phyloP scores from a whole-genome alignment of 106 monocot genomes.

The Phalaenopsis equestris region DNA sequence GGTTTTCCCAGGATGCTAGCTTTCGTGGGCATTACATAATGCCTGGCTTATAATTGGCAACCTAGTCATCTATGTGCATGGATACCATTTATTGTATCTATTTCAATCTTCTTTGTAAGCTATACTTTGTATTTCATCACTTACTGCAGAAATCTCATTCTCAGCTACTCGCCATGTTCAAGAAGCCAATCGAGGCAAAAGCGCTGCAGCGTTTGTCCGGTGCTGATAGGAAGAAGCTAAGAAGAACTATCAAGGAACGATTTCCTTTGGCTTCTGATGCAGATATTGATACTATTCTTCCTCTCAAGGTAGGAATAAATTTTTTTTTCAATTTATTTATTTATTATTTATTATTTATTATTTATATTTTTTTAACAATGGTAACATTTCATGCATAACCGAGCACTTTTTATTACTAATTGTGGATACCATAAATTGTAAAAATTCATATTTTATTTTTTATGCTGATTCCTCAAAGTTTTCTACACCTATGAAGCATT shows the following conservation, averaged over 20 bases:
- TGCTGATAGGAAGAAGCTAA: slow-evolving; percentile 89
- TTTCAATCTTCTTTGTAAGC: not conserved
- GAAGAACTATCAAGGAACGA: slow-evolving; percentile 60
- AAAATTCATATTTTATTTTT: not conserved
- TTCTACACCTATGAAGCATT: not conserved
- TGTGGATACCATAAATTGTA: not conserved
- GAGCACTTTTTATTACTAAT: not conserved
- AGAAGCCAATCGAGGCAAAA: slow-evolving; percentile 71
- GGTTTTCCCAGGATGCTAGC: not conserved
- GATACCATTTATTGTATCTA: not conserved
- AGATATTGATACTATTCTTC: slow-evolving; percentile 73
- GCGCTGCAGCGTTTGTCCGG: slow-evolving; percentile 76
- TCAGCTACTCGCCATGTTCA: slow-evolving; percentile 54
- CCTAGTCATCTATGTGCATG: not conserved
- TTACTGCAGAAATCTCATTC: not conserved
- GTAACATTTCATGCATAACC: not conserved
- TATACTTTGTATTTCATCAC: not conserved
- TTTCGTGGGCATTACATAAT: not conserved
- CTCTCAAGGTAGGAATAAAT: slow-evolving; percentile 55
- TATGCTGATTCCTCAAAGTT: not conserved
- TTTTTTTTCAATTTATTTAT: too few species aligned
- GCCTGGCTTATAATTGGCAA: not conserved
- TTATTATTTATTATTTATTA: not conserved
- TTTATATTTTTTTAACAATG: not conserved
- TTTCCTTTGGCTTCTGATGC: slow-evolving; percentile 80